Evolutionary conservation across 2,329 filamentous ascomycete species (phyloP), one percentile per base, ranked within the genome.

Genomic region (Fusarium avenaceum): DNA sequence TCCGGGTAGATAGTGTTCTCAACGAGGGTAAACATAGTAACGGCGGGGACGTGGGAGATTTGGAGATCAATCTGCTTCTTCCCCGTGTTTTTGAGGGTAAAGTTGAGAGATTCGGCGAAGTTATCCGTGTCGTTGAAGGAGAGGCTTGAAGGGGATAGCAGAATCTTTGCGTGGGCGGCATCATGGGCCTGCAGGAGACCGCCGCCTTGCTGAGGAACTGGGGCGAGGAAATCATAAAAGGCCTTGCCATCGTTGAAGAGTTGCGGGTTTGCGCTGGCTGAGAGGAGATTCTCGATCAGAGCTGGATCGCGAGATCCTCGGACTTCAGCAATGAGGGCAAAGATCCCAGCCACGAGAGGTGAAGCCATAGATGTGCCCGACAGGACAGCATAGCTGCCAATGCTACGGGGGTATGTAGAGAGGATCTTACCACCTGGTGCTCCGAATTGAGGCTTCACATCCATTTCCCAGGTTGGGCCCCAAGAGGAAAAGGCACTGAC

Each of bases 101-200:
- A 88, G 65, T 83, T 82, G 43, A 83, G 78, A 3, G 78, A 79
- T 13, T 79, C 75, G 45, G 75, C 74, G 64, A 88, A 84, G 79
- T 90, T 75, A 66, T 86, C 85, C 0, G 87, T 88, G 74, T 91
- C 88, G 73, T 90, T 90, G 78, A 90, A 89, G 5, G 86, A 83
- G 15, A 91, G 76, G 74, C 84, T 86, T n/a, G 85, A 85, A 11
- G 81, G 83, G 69, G 83, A 84, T 20, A 90, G 78, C 14, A 86
- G 72, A 3, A 84, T 83, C 4, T 81, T 86, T 17, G 84, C 79
- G 67, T 85, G 82, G 7, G 87, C 85, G 5, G 87, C 86, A 57
- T 89, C 85, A 64, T 85, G 85, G 6, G 86, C 88, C 68, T 89
- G 86, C 48, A 90, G 78, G 14, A 90, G 78, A 38, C 89, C 89